Evolutionary conservation across 164 flowering plant genomes (phyloP).

Genomic region (Aristolochia californica): DNA sequence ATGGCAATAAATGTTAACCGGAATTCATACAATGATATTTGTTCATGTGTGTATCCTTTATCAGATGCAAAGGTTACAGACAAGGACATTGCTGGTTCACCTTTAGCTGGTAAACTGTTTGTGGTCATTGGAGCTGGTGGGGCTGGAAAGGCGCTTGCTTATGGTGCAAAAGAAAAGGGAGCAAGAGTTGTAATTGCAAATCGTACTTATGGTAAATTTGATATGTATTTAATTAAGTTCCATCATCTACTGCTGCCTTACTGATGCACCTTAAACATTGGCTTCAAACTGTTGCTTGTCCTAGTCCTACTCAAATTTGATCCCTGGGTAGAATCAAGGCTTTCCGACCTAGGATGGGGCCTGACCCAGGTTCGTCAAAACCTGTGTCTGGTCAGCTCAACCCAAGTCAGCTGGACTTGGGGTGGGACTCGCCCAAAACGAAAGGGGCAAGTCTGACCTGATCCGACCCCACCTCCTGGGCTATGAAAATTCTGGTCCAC

Average conservation of each 20-base stretch:
- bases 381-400: no score
- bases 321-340: no score
- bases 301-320: no score
- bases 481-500: no score
- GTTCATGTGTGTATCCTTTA: constrained; percentile 8
- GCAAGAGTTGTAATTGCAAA: constrained; percentile 83
- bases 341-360: no score
- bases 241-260: neutral
- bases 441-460: no score
- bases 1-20: neutral
- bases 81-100: constrained; percentile 32
- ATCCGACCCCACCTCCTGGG: no score
- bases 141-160: constrained; percentile 99
- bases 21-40: neutral
- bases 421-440: no score
- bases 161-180: constrained; percentile 91
- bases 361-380: no score
- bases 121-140: constrained; percentile 99
- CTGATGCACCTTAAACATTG: neutral
- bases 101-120: constrained; percentile 69
- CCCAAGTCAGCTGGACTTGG: no score
- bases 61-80: constrained; percentile 26
- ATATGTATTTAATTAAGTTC: neutral
- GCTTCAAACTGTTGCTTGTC: no score
- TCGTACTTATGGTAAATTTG: constrained; percentile 66